Evolutionary conservation across 2,329 filamentous ascomycete species (phyloP), one percentile per base, ranked within the genome.

Genomic region (Stemphylium beticola): DNA sequence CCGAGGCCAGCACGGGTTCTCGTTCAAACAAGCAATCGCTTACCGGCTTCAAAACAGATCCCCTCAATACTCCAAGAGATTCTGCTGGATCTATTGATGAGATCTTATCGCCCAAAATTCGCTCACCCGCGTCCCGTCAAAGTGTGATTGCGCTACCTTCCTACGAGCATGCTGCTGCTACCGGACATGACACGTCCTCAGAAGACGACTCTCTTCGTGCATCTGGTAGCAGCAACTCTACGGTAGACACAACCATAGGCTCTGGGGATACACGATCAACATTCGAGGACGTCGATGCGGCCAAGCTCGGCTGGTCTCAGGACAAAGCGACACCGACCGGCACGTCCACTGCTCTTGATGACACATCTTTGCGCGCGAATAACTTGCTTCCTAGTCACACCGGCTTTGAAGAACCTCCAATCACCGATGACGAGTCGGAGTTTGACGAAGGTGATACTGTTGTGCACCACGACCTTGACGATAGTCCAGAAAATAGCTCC

Each of bases 391-490:
- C 29, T n/a, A 34, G 41, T 2, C 22, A 58, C 5, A 15, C 29
- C 5, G 45, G 20, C 29, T 31, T 42, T n/a, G 53, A 56, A 17
- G 57, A 49, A 22, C 40, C 32, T 18, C 26, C 55, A 10, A 10
- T 39, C 12, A 34, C 15, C 14, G 65, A 71, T n/a, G 65, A 67
- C 14, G 69, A 71, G 14, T 70, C 63, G 2, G 64, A 67, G 3
- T 74, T 73, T 34, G 72, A 74, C 15, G 72, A 74, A 44, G 72
- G 66, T 9, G 71, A 74, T 36, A 74, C 72, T 6, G 60, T 74
- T 4, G 57, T 74, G 3, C 71, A 74, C 38, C 67, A 70, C 38
- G 64, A 70, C 4, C 33, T 60, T 6, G 67, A 66, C 1, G 62
- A 64, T 1, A 54, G 42, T 15, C 42, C 41, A 5, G 42, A 53